A percentile compares a stretch with the other conserved stretches of the same genome.
These are phyloP conservation scores for Neurospora intermedia DNA, from an alignment of 495 filamentous ascomycete genomes.

Conservation along the genomic window DNA sequence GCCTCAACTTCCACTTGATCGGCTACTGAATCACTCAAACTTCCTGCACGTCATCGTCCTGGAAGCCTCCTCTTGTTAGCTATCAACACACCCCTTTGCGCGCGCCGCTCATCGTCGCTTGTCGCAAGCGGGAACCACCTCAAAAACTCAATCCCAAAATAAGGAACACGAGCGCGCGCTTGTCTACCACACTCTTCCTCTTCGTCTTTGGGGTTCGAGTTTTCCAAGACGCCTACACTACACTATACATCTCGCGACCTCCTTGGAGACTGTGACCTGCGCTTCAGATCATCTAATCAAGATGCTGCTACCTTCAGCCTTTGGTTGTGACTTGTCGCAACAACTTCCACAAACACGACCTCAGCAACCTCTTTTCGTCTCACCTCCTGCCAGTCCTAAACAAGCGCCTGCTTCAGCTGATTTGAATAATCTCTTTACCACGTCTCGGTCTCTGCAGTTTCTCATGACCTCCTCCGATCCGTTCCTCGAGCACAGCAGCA, in stretches of 20 bases:
- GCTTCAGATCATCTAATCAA: background rate
- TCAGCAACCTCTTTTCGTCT: constrained; percentile 49
- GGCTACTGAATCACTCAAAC: background rate
- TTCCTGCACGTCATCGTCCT: background rate
- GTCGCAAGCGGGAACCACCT: background rate
- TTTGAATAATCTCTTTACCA: constrained; percentile 50
- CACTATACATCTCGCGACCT: background rate
- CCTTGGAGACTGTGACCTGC: background rate
- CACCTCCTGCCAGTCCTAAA: constrained; percentile 52
- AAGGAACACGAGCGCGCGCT: background rate
- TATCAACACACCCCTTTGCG: background rate
- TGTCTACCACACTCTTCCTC: background rate
- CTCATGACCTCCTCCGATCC: constrained; percentile 43
- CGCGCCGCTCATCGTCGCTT: background rate
- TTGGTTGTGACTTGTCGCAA: constrained; percentile 56
- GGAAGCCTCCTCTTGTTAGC: background rate
- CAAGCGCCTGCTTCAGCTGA: constrained; percentile 42
- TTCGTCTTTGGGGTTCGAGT: background rate
- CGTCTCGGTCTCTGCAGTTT: constrained; percentile 62
- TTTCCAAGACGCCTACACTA: background rate
- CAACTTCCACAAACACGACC: constrained; percentile 35
- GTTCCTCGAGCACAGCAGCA: constrained; percentile 19
- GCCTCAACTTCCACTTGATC: background rate
- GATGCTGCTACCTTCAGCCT: constrained; percentile 65
- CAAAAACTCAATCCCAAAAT: background rate